These are phyloP conservation scores for Metschnikowia gelsemii DNA, from an alignment of 805 yeast genomes.

Conservation along the genomic window DNA sequence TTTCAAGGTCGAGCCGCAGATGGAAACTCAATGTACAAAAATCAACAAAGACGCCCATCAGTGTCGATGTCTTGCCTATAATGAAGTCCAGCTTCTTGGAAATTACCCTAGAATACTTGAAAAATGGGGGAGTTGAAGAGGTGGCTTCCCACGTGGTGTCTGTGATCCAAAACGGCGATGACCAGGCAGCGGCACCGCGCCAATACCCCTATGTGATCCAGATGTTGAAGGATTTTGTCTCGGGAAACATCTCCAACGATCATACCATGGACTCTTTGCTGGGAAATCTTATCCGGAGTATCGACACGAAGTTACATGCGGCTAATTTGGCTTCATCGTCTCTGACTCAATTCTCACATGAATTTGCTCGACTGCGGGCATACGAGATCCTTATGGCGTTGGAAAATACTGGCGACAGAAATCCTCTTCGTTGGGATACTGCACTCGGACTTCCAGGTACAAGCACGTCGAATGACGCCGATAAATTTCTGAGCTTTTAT, in stretches of 20 bases:
- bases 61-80: conserved; percentile 36
- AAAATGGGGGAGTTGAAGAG: conserved; percentile 20
- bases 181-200: conserved; percentile 9
- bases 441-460: conserved; percentile 45
- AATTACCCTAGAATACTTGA: conserved; percentile 23
- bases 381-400: conserved; percentile 44
- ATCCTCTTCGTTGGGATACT: conserved; percentile 55
- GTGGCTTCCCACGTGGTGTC: conserved; percentile 24
- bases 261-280: conserved; percentile 49
- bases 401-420: conserved; percentile 29
- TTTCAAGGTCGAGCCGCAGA: conserved; percentile 14
- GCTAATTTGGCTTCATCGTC: neutral
- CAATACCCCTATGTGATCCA: conserved; percentile 39
- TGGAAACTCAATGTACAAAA: conserved; percentile 28
- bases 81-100: conserved; percentile 15
- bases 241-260: conserved; percentile 51
- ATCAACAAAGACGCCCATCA: conserved; percentile 31
- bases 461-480: conserved; percentile 43
- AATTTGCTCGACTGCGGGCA: conserved; percentile 53
- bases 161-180: neutral
- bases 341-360: conserved; percentile 26
- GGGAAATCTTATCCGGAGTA: conserved; percentile 29
- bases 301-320: conserved; percentile 20
- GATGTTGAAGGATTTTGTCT: conserved; percentile 53
- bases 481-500: conserved; percentile 44